Evolutionary conservation across 2,329 filamentous ascomycete species (phyloP).

Genomic region (Calonectria fujianensis): DNA sequence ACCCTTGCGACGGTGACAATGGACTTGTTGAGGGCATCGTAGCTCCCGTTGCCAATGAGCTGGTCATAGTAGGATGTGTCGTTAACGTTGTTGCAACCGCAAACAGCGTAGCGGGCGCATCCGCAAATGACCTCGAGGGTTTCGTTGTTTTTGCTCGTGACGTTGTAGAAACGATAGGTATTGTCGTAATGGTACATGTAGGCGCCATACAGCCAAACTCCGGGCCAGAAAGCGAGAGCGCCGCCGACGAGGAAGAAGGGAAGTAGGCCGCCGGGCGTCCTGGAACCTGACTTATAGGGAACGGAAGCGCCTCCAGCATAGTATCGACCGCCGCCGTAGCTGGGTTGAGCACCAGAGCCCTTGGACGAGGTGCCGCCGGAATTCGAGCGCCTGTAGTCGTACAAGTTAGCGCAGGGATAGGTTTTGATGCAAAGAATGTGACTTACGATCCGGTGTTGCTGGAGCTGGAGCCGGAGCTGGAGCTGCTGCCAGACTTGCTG

Average conservation of each 20-base stretch:
- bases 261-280: conserved; percentile 70
- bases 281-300: conserved; percentile 77
- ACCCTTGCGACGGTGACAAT: conserved; percentile 76
- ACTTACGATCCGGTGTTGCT: conserved; percentile 43
- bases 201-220: conserved; percentile 78
- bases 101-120: conserved; percentile 71
- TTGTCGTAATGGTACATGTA: conserved; percentile 74
- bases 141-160: conserved; percentile 64
- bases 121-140: conserved; percentile 63
- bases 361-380: conserved; percentile 71
- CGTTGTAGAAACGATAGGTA: conserved; percentile 70
- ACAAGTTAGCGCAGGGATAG: conserved; percentile 16
- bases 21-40: conserved; percentile 74
- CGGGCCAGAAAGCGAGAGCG: conserved; percentile 76
- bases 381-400: conserved; percentile 52
- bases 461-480: conserved; percentile 38
- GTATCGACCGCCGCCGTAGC: conserved; percentile 77
- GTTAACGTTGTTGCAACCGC: conserved; percentile 82
- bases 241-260: conserved; percentile 71
- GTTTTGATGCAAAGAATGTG: not conserved
- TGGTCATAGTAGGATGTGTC: conserved; percentile 75
- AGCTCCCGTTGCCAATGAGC: conserved; percentile 80
- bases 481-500: conserved; percentile 43
- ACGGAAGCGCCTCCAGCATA: conserved; percentile 79
- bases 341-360: conserved; percentile 74